These are phyloP conservation scores for Ajuga chamaepitys DNA, from an alignment of 257 asterid species.

Conservation along the genomic window DNA sequence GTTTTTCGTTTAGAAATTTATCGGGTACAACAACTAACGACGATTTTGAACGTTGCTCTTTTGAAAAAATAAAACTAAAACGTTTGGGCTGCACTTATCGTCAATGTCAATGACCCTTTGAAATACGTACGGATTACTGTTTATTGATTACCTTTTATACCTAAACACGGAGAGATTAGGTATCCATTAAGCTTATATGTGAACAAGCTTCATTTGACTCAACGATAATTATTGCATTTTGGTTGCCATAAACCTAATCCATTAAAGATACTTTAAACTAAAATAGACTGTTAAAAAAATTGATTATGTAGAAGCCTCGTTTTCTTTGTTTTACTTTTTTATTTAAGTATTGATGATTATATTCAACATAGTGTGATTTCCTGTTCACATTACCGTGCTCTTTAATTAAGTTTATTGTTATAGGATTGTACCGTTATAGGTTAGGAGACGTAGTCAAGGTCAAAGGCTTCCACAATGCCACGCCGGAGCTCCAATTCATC, in stretches of 20 bases:
- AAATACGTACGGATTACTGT: too few relatives aligned
- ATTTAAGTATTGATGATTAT: background rate
- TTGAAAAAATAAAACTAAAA: too few relatives aligned
- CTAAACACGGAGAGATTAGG: background rate
- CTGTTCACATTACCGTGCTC: background rate
- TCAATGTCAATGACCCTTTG: too few relatives aligned
- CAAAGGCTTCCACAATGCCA: conserved; percentile 71
- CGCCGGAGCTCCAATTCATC: conserved; percentile 81
- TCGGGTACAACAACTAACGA: too few relatives aligned
- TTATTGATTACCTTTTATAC: too few relatives aligned
- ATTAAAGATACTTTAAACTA: background rate
- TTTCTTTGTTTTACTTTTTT: too few relatives aligned
- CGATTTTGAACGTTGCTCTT: too few relatives aligned
- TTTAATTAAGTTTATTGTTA: background rate
- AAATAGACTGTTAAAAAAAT: background rate
- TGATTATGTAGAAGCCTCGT: too few relatives aligned
- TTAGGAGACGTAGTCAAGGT: conserved; percentile 88
- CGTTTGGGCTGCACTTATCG: too few relatives aligned
- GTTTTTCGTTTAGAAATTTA: too few relatives aligned
- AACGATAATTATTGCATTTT: background rate
- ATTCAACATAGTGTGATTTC: background rate
- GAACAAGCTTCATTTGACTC: background rate
- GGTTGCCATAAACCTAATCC: background rate
- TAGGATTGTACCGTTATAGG: conserved; percentile 87
- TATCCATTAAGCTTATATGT: background rate